phyloP scores from a whole-genome alignment of 2,329 filamentous ascomycete genomes.

The Penicillium sp. region DNA sequence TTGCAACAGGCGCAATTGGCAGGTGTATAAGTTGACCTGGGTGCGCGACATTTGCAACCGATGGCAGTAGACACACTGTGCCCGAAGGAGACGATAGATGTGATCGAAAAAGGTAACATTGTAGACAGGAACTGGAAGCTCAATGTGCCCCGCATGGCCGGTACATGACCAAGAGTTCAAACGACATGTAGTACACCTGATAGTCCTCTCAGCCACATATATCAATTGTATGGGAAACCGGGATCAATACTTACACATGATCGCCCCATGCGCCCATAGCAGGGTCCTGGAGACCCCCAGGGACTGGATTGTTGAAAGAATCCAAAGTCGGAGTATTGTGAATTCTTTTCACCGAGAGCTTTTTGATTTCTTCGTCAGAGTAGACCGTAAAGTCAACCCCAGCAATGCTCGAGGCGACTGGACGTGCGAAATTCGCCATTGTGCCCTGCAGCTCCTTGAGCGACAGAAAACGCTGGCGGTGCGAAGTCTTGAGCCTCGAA shows the following conservation, averaged over 20 bases:
- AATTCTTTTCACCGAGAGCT: conserved; percentile 88
- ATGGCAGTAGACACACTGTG: conserved; percentile 87
- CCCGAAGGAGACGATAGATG: conserved; percentile 73
- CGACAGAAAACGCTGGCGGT: conserved; percentile 31
- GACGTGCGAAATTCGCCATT: conserved; percentile 56
- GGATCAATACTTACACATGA: conserved; percentile 56
- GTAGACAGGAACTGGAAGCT: conserved; percentile 87
- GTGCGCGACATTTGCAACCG: conserved; percentile 72
- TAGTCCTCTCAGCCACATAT: conserved; percentile 14
- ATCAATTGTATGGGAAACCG: conserved; percentile 7
- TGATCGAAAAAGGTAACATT: conserved; percentile 97
- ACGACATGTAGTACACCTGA: conserved; percentile 86
- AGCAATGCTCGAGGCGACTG: conserved; percentile 74
- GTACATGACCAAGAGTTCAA: conserved; percentile 75
- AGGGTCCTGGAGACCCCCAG: conserved; percentile 86
- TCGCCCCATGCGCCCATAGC: conserved; percentile 87
- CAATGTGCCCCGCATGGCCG: conserved; percentile 91
- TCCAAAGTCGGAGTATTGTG: conserved; percentile 94
- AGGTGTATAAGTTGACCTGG: conserved; percentile 70
- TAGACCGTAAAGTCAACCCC: conserved; percentile 88
- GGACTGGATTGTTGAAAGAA: conserved; percentile 78
- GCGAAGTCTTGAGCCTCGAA: conserved; percentile 26
- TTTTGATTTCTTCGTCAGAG: conserved; percentile 72
- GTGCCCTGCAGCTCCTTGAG: conserved; percentile 32
- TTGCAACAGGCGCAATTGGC: conserved; percentile 79